Evolutionary conservation across 1,284 basidiomycete species (phyloP), one percentile per base, ranked within the genome.

Genomic region (Porphyrellus sp.): DNA sequence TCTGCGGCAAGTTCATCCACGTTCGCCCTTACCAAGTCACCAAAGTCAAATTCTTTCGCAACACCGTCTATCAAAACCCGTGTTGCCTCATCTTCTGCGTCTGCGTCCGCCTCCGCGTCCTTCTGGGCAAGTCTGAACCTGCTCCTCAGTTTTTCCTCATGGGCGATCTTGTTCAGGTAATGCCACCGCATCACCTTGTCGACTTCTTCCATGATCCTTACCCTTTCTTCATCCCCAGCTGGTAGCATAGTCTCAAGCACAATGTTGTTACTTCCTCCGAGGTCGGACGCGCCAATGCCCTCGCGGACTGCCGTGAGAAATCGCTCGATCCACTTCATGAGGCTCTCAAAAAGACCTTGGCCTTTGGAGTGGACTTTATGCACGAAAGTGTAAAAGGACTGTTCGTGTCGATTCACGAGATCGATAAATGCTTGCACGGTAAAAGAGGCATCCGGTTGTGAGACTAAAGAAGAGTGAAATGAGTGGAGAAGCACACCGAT

Each of bases 281-380:
- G 18, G 12, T 27, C 21, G 3, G 80, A 78, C 39, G 79, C 72
- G 7, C 85, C 83, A 2, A 98, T 72, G 8, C 95, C 94, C 58
- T 95, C 93, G n/a, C 95, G 86, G 47, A 96, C 84, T 54, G 93
- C 84, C 38, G 89, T 90, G 58, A 99, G 79, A 75, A 98, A 98
- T 28, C 92, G 82, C 72, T 99, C 95, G 65, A 98, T 89, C 97
- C 97, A 99, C 46, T 80, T 82, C 92, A 98, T 98, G 54, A 99
- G 83, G 52, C 80, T 84, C 64, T 94, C 91, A 68, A 99, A 99
- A 11, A 99, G 78, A 6, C 88, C 90, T 62, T 95, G 90, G 38
- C 97, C 97, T 70, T 98, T 98, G 37, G 93, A 89, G 68, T 99
- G 97, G 5, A 99, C 97, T 64, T 98, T 97, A 79, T 99, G 93